Percentiles rank a stretch among this genome's conserved stretches.
Conservation (phyloP, 805 yeast species). For the Debaryomyces maramus region DNA sequence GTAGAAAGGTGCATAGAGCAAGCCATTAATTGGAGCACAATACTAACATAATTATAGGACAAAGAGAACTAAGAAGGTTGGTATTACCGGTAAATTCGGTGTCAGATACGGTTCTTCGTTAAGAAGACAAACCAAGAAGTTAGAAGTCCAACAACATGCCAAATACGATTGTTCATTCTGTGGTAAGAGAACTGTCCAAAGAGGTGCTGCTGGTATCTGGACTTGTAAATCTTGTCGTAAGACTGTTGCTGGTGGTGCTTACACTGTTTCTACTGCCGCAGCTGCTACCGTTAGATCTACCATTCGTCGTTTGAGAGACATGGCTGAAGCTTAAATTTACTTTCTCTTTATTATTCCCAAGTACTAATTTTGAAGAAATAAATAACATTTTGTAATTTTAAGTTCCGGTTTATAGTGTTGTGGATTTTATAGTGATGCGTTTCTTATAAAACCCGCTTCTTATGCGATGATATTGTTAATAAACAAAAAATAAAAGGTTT, state of each 20-base stretch:
- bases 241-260: conserved; percentile 99
- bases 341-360: conserved; percentile 7
- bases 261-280: conserved; percentile 98
- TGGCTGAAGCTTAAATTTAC: conserved; percentile 92
- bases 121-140: conserved; percentile 99
- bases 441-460: conserved; percentile 4
- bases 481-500: conserved; percentile 6
- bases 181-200: conserved; percentile 97
- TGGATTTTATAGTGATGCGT: conserved; percentile 5
- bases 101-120: conserved; percentile 99
- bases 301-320: conserved; percentile 99
- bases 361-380: conserved; percentile 3
- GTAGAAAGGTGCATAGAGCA: no score
- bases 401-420: conserved; percentile 17
- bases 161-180: conserved; percentile 99
- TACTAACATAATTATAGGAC: conserved; percentile 71
- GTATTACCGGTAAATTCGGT: conserved; percentile 99
- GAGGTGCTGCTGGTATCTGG: conserved; percentile 99
- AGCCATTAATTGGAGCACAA: neutral
- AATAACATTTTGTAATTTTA: conserved; percentile 22
- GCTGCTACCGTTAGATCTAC: conserved; percentile 99
- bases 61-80: conserved; percentile 99
- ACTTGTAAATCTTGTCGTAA: conserved; percentile 89
- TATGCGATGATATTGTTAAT: conserved; percentile 10
- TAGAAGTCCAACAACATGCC: conserved; percentile 98